Conservation (phyloP, 306 rosid genomes). For the Pterocarpus macrocarpus region DNA sequence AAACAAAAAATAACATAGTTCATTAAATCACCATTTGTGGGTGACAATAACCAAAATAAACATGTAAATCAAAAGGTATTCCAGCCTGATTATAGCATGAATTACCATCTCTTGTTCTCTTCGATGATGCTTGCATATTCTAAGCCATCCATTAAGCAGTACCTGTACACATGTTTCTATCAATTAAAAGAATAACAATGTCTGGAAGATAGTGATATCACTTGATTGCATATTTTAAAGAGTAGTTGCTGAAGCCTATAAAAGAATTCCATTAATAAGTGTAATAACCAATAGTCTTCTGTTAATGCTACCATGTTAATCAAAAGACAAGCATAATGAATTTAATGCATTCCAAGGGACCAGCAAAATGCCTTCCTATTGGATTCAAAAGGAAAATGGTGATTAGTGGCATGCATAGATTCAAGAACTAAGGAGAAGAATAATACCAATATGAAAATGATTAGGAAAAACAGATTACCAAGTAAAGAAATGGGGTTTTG, state of each 20-base stretch:
- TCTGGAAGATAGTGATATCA: slow-evolving; percentile 22
- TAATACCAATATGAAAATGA: neutral
- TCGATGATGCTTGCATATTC: slow-evolving; percentile 71
- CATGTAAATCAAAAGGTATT: slow-evolving; percentile 27
- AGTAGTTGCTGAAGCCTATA: neutral
- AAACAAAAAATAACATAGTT: neutral
- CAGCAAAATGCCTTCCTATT: neutral
- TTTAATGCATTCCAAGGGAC: slow-evolving; percentile 1
- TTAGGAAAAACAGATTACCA: neutral
- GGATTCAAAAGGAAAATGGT: slow-evolving; percentile 1
- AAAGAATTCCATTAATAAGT: neutral
- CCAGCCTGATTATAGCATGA: slow-evolving; percentile 27
- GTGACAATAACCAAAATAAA: slow-evolving; percentile 27
- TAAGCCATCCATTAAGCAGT: slow-evolving; percentile 85
- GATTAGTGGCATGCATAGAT: slow-evolving; percentile 10
- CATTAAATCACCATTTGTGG: slow-evolving; percentile 14
- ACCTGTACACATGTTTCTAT: slow-evolving; percentile 53
- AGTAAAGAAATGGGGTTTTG: neutral
- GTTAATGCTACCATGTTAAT: slow-evolving; percentile 6
- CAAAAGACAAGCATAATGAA: slow-evolving; percentile 10
- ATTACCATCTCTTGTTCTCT: slow-evolving; percentile 89
- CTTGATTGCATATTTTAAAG: neutral
- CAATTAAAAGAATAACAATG: slow-evolving; percentile 29
- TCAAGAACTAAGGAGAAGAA: slow-evolving; percentile 12
- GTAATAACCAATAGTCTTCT: slow-evolving; percentile 12